These are phyloP conservation scores for Alternaria sp. DNA, from an alignment of 2,329 filamentous ascomycete genomes.

Conservation along the genomic window DNA sequence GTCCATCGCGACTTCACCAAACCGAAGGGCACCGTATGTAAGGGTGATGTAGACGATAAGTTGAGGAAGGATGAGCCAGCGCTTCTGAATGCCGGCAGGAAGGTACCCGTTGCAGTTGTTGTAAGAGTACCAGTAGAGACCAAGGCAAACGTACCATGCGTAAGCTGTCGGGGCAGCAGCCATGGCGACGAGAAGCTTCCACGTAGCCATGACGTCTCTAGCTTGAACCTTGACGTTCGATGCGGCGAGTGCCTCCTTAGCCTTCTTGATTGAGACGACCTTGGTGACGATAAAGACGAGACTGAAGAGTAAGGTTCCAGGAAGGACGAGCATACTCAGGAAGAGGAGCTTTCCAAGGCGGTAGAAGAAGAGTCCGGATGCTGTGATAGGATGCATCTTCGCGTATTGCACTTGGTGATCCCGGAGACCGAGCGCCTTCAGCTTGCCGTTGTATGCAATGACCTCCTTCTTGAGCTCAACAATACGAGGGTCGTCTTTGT, in stretches of 20 bases:
- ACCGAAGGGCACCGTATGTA: conserved; percentile 90
- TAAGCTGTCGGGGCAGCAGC: conserved; percentile 50
- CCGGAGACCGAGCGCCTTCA: conserved; percentile 84
- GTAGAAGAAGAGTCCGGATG: conserved; percentile 80
- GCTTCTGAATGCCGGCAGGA: conserved; percentile 79
- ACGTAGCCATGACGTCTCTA: conserved; percentile 53
- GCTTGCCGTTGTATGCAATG: conserved; percentile 83
- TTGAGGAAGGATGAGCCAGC: conserved; percentile 68
- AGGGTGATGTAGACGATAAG: conserved; percentile 84
- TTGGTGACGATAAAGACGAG: conserved; percentile 51
- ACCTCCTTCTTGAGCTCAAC: conserved; percentile 77
- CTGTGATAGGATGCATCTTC: conserved; percentile 78
- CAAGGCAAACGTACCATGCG: conserved; percentile 42
- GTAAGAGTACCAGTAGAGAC: conserved; percentile 45
- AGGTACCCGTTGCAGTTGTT: conserved; percentile 85
- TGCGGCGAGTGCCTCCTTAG: conserved; percentile 51
- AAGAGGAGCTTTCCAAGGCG: conserved; percentile 78
- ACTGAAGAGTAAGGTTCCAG: conserved; percentile 85
- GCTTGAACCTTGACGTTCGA: conserved; percentile 54
- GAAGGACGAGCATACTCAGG: conserved; percentile 81
- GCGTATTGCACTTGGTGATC: conserved; percentile 96
- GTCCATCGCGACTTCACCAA: conserved; percentile 98
- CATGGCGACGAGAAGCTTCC: conserved; percentile 54
- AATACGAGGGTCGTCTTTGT: conserved; percentile 89
- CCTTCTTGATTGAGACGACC: conserved; percentile 50